Conservation (phyloP, 768 basidiomycete genomes). For the Tricholoma sp. region DNA sequence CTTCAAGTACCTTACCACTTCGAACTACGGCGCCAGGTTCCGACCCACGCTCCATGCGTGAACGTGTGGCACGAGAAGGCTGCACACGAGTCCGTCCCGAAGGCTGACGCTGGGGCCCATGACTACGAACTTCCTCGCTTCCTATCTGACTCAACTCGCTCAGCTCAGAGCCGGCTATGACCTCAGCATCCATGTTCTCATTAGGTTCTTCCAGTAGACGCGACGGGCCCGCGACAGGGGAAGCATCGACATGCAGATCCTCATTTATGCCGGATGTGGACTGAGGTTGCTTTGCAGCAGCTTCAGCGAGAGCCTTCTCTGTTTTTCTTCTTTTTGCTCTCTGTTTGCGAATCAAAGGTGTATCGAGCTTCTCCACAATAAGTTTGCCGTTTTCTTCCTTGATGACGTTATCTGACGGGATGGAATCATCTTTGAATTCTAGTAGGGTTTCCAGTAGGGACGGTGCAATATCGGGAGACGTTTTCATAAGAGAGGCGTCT, state of each 20-base stretch:
- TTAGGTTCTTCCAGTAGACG: background rate
- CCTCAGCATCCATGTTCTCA: constrained; percentile 10
- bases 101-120: background rate
- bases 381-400: constrained; percentile 40
- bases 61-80: background rate
- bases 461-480: background rate
- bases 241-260: background rate
- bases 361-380: constrained; percentile 69
- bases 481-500: background rate
- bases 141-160: constrained; percentile 43
- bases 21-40: constrained; percentile 30
- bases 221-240: background rate
- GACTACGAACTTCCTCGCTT: constrained; percentile 10
- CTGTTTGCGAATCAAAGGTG: constrained; percentile 60
- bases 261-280: background rate
- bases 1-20: constrained; percentile 34
- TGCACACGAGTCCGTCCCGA: background rate
- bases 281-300: background rate
- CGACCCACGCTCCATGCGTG: constrained; percentile 1
- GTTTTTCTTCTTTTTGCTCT: constrained; percentile 40
- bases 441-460: background rate
- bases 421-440: background rate
- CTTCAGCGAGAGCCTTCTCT: constrained; percentile 18
- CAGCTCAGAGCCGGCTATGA: constrained; percentile 34
- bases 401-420: constrained; percentile 17